Base-by-base conservation (phyloP, 2,329 filamentous ascomycete species). In the Talaromyces sp. region DNA sequence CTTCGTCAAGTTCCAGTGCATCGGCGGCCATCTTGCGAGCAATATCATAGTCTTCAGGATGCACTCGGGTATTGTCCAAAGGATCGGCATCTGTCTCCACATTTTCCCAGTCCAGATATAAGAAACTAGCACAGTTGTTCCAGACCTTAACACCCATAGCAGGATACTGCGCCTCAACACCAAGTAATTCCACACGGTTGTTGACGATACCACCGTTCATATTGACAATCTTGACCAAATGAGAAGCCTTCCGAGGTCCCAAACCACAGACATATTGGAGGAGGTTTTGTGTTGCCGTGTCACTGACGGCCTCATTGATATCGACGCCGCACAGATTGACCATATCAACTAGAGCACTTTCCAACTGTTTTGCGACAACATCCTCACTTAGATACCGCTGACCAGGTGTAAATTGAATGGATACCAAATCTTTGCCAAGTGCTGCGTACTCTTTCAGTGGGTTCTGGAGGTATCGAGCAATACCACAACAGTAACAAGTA, bases 21-120 rank as follows among this genome's bases (percentile, higher is more conserved):
- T 99, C 95, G 3, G 95, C 95, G 21, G 95, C 95, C 89, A 99
- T 98, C 79, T 99, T 99, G 69, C 93, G 91, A 56, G 92, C 95
- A 65, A 99, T 88, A 69, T 99, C 95, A 76, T 99, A 99, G 74
- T 99, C 95, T 80, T 99, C 95, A 1, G 95, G 95, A 72, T 99
- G 95, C 18, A 99, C 92, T 80, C 95, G 90, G 54, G 95, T 99
- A 73, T 95, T 96, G 77, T 99, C 95, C 28, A 99, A 83, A 63
- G 96, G 96, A 73, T 99, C 95, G 0, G 93, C 91, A 14, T 90
- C 84, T 1, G 88, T 84, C 69, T 91, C 92, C 14, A 88, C 87
- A n/a, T 86, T 83, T 67, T 97, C 93, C 71, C 92, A 97, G 60
- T 90, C 88, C 64, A 99, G 91, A 72, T 87, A 96, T 39, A 99